These are phyloP conservation scores for Tolypocladium inflatum DNA, from an alignment of 2,329 filamentous ascomycete species.

Conservation along the genomic window DNA sequence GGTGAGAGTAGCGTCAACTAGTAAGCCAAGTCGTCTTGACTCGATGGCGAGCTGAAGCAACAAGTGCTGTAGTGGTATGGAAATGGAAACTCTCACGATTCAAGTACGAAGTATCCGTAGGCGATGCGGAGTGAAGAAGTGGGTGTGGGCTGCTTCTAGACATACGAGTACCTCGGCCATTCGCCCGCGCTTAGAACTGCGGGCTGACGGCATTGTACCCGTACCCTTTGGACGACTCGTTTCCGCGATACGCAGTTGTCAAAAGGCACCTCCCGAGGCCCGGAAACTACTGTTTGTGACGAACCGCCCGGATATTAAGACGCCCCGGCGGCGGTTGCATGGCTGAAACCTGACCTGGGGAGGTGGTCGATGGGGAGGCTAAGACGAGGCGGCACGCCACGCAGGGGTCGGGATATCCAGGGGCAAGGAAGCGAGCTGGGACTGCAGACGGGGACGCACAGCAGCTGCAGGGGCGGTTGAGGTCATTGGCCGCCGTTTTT, in stretches of 20 bases:
- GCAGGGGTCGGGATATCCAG: neutral
- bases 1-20: neutral
- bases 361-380: neutral
- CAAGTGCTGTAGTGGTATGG: too few relatives aligned
- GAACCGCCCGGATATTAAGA: neutral
- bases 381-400: neutral
- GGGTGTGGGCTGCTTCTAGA: too few relatives aligned
- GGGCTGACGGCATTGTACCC: neutral
- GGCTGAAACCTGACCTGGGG: neutral
- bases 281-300: neutral
- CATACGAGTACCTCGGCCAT: too few relatives aligned
- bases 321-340: neutral
- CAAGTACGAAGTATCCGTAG: too few relatives aligned
- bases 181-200: too few relatives aligned
- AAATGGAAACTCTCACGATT: neutral
- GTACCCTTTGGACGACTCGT: neutral
- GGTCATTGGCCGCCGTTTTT: neutral
- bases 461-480: neutral
- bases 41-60: too few relatives aligned
- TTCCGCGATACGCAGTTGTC: neutral
- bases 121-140: too few relatives aligned
- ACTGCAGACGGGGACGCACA: conserved; percentile 1
- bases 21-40: neutral
- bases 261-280: neutral
- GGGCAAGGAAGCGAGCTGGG: neutral